phyloP scores from a whole-genome alignment of 768 basidiomycete genomes.

The Sarcodon sp. region DNA sequence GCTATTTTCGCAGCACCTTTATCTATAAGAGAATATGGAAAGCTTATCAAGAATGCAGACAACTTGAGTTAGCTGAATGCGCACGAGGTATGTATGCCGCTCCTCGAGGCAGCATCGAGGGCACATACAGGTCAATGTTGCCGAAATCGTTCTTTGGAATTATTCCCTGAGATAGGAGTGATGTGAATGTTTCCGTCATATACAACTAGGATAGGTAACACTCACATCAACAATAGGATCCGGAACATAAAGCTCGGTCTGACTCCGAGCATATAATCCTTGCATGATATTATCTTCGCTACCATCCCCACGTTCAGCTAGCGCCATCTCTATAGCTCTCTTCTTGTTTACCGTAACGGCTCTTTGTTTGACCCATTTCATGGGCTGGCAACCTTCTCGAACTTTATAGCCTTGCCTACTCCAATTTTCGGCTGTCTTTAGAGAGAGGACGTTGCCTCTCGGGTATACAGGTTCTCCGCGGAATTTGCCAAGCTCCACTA shows the following conservation, averaged over 20 bases:
- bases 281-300: slow-evolving; percentile 55
- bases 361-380: slow-evolving; percentile 83
- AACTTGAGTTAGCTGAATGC: slow-evolving; percentile 17
- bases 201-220: slow-evolving; percentile 8
- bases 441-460: slow-evolving; percentile 66
- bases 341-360: slow-evolving; percentile 69
- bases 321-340: slow-evolving; percentile 56
- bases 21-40: slow-evolving; percentile 8
- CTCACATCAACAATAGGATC: slow-evolving; percentile 76
- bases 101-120: slow-evolving; percentile 87
- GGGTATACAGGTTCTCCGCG: slow-evolving; percentile 88
- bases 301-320: slow-evolving; percentile 25
- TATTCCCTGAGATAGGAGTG: slow-evolving; percentile 45
- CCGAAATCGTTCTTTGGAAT: slow-evolving; percentile 95
- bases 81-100: slow-evolving; percentile 84
- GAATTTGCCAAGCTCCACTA: slow-evolving; percentile 80
- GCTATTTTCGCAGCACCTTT: slow-evolving; percentile 87
- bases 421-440: slow-evolving; percentile 93
- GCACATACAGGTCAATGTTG: slow-evolving; percentile 92
- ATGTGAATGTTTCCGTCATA: not conserved
- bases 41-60: not conserved
- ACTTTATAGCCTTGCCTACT: slow-evolving; percentile 76
- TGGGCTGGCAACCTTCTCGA: slow-evolving; percentile 62
- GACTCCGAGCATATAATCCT: slow-evolving; percentile 72
- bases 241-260: slow-evolving; percentile 76